These are phyloP conservation scores for Eucalyptus dawsonii DNA, from an alignment of 345 rosid species.

Conservation along the genomic window DNA sequence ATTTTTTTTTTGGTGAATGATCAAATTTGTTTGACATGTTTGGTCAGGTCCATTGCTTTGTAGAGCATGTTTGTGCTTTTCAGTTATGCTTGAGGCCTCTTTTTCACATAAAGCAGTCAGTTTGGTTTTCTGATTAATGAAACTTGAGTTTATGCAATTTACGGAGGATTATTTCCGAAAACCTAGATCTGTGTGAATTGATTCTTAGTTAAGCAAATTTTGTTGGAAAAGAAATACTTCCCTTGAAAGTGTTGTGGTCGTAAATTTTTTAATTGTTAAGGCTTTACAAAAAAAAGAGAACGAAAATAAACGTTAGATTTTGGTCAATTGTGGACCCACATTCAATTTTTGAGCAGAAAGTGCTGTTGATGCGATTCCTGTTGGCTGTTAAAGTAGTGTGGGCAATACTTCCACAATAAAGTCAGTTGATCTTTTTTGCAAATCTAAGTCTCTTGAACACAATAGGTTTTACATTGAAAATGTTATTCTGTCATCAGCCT, in stretches of 20 bases:
- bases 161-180: neutral
- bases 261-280: neutral
- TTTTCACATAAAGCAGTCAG: neutral
- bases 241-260: neutral
- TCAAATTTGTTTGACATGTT: neutral
- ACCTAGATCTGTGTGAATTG: neutral
- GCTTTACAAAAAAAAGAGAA: neutral
- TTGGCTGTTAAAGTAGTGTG: neutral
- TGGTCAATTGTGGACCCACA: neutral
- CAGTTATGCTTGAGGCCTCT: neutral
- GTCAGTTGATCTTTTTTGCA: neutral
- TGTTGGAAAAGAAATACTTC: neutral
- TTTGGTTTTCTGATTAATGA: neutral
- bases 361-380: neutral
- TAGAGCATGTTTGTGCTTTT: neutral
- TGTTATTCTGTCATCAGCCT: neutral
- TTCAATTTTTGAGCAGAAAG: neutral
- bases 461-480: neutral
- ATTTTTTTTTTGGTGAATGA: neutral
- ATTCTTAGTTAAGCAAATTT: neutral
- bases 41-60: neutral
- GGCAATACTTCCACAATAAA: neutral
- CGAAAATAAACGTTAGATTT: neutral
- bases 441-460: neutral
- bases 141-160: neutral